Percentiles rank a stretch among this genome's conserved stretches.
These are phyloP conservation scores for Vigna nakashimae DNA, from an alignment of 306 rosid genomes.

Conservation along the genomic window DNA sequence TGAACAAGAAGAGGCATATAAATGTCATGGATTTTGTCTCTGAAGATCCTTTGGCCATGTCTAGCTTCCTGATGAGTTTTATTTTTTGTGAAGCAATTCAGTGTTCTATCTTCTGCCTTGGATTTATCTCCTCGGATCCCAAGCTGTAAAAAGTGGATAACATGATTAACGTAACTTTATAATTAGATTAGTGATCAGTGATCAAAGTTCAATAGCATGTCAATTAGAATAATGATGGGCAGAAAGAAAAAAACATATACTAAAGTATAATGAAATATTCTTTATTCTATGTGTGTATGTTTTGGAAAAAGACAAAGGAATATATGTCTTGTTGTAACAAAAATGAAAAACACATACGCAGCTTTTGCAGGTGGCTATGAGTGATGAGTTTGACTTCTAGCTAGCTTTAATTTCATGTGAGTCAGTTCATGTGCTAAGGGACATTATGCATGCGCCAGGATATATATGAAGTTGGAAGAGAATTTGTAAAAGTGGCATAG, in stretches of 20 bases:
- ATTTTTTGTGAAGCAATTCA: conserved; percentile 36
- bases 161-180: conserved; percentile 46
- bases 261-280: neutral
- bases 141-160: conserved; percentile 51
- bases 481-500: conserved; percentile 19
- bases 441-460: conserved; percentile 47
- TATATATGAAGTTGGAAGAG: conserved; percentile 19
- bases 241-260: conserved; percentile 16
- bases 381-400: conserved; percentile 41
- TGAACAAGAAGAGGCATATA: conserved; percentile 49
- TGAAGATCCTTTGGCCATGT: conserved; percentile 65
- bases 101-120: conserved; percentile 40
- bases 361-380: conserved; percentile 45
- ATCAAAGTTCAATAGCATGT: conserved; percentile 17
- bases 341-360: conserved; percentile 31
- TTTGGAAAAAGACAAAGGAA: conserved; percentile 10
- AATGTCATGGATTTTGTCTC: conserved; percentile 33
- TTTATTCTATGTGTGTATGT: neutral
- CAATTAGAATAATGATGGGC: conserved; percentile 9
- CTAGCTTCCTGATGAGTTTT: conserved; percentile 23
- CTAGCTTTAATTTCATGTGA: conserved; percentile 33
- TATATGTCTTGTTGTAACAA: conserved; percentile 18
- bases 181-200: conserved; percentile 32
- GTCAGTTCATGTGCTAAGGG: conserved; percentile 30
- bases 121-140: conserved; percentile 60